A percentile compares a stretch with the other conserved stretches of the same genome.
Conservation (phyloP, 306 rosid species). For the Cucumis sativus region Cucumber_9930_V3 NC_026655.2:664001-664500, state of each 20-base stretch:
- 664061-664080: neutral
- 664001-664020: neutral
- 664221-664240: neutral
- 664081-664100: neutral
- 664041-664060: neutral
- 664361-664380: slow-evolving; percentile 81
- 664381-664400: slow-evolving; percentile 83
- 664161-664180: neutral
- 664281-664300: neutral
- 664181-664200: neutral
- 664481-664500: slow-evolving; percentile 95
- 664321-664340: slow-evolving; percentile 27
- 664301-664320: slow-evolving; percentile 3
- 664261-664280: neutral
- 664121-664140: neutral
- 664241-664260: neutral
- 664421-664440: slow-evolving; percentile 81
- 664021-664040: neutral
- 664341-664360: slow-evolving; percentile 81
- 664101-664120: neutral
- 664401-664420: slow-evolving; percentile 77
- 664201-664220: neutral
- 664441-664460: slow-evolving; percentile 80
- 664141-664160: neutral
- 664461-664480: slow-evolving; percentile 83